Percentiles rank a stretch among this genome's conserved stretches.
phyloP scores from a whole-genome alignment of 139 green algal species.

The Coccomyxa sp. region DNA sequence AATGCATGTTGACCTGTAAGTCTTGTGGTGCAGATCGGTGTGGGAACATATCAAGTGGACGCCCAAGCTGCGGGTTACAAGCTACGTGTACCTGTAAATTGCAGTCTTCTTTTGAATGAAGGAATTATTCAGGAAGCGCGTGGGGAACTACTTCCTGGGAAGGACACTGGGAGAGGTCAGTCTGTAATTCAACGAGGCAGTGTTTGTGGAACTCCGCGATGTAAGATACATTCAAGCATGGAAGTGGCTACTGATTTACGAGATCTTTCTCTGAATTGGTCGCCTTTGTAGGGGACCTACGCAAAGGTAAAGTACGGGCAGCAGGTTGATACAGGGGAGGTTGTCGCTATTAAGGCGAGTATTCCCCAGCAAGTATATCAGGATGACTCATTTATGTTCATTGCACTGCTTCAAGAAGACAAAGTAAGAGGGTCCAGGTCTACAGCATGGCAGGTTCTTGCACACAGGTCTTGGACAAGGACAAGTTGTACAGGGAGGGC shows the following conservation, averaged over 20 bases:
- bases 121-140: constrained; percentile 16
- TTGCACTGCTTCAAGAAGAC: background rate
- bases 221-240: no score
- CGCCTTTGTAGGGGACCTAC: constrained; percentile 45
- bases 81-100: no score
- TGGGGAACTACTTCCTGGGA: constrained; percentile 56
- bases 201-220: no score
- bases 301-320: constrained; percentile 68
- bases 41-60: no score
- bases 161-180: constrained; percentile 66
- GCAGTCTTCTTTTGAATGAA: background rate
- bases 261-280: no score
- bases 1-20: no score
- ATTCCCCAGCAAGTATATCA: background rate
- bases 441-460: background rate
- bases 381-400: background rate
- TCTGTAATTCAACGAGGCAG: background rate
- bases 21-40: no score
- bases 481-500: constrained; percentile 13
- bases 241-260: no score
- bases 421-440: background rate
- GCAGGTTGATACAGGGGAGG: constrained; percentile 49
- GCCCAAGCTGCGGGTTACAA: no score
- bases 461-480: constrained; percentile 46
- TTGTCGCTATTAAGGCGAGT: constrained; percentile 60